Evolutionary conservation across 352 stramenopile species (phyloP), one percentile per base, ranked within the genome.

Genomic region (Phytophthora lateralis): DNA sequence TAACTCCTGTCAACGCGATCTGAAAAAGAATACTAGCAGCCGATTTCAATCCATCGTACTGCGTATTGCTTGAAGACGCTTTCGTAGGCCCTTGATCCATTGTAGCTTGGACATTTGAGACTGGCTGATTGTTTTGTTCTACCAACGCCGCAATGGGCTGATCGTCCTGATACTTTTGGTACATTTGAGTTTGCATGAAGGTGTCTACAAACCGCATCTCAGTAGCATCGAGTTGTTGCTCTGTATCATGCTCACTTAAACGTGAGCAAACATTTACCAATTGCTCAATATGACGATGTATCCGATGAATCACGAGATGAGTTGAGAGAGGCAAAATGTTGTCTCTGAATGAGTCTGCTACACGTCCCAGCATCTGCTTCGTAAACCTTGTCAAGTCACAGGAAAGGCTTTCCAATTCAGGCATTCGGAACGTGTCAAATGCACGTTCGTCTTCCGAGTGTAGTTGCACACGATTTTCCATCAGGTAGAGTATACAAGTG

Each of bases 81-180:
- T 38, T 32, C 7, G 29, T 44, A 3, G 42, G 42, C 1, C 27
- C 21, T 43, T 60, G 20, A 29, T 62, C 17, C 1, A 46, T 41
- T 26, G 9, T 18, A 21, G 30, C 10, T 30, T 52, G 35, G 10
- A 39, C 18, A 38, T 3, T 35, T 17, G 39, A 18, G 3, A 32
- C 9, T 39, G 55, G 47, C 9, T 55, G 53, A 7, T 58, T 73
- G 4, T 10, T 55, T 51, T 45, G 20, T 7, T 73, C 54, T 2
- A 7, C 43, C 15, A 48, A 37, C 2, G n/a, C 9, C 27, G 52
- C 11, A 17, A 55, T 12, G 52, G 55, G 60, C 10, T 63, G 47
- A 26, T 86, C 76, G 27, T 84, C 76, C 46, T 64, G 61, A 37
- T 84, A 82, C 60, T 80, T 82, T 43, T 83, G 75, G 52, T 76